Base-by-base conservation (phyloP, 495 filamentous ascomycete genomes). In the Xanthoparmelia taractica region DNA sequence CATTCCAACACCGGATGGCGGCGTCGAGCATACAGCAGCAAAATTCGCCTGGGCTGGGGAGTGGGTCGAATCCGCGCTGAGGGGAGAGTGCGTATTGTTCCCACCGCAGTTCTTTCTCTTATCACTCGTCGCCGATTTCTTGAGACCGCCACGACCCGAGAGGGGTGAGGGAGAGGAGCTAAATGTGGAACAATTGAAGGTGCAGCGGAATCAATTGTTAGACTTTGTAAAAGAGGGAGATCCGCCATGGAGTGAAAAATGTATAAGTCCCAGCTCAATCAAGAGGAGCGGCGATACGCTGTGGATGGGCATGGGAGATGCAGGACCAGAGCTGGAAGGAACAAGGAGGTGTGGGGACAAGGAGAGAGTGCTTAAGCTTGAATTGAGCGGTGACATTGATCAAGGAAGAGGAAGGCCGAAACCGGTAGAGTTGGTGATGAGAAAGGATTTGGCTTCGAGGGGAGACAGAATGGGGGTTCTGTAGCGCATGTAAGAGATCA, bases 91-190 rank as follows among this genome's bases (percentile, higher is more conserved):
- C 52, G 87, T 95, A 59, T 78, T 98, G 1, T 96, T 91, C 68
- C 94, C 94, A 34, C 94, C 94, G 4, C 94, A 98, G 68, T 89
- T 85, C 72, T 88, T 92, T 67, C 82, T 98, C 0, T 74, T 96
- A 15, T 77, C 82, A 27, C 69, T 89, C 0, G 75, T 95, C 8
- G 75, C 87, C 4, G 75, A 78, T 15, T 90, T 88, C 64, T 72
- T 92, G 40, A 76, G 76, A 60, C 70, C 78, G 45, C 67, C 82
- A 29, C 41, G 72, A 25, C 63, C 69, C 47, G 64, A 68, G 40
- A 4, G 15, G 4, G 40, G 17, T 8, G 13, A 40, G 5, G 66
- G 70, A 7, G 13, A 18, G n/a, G 8, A 23, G 11, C 67, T 77
- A 0, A 57, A 77, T 18, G 68, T 70, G 12, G 74, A 77, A 25